Conservation (phyloP, 192 early-diverging fungal species). For the Chytriomyces sp. region DNA sequence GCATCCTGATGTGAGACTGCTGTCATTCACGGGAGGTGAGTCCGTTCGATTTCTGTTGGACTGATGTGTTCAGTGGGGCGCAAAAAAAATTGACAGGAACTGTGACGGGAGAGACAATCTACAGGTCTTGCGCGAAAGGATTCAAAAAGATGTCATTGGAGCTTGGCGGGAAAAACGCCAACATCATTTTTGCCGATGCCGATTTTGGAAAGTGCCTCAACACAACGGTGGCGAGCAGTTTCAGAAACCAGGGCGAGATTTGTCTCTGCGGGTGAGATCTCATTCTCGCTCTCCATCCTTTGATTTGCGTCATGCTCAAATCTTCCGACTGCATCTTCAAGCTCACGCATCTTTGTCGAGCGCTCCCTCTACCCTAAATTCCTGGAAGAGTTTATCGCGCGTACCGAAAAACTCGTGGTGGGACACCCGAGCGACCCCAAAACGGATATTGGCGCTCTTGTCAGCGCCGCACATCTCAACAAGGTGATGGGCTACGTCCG, state of each 20-base stretch:
- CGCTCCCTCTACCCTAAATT: conserved; percentile 67
- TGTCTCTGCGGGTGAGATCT: conserved; percentile 61
- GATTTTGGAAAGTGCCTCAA: conserved; percentile 53
- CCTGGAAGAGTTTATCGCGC: conserved; percentile 57
- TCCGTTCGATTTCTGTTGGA: too few relatives aligned
- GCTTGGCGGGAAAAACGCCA: conserved; percentile 84
- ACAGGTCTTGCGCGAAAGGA: conserved; percentile 60
- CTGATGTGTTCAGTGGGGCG: too few relatives aligned
- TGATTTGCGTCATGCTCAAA: not conserved
- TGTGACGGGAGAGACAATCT: conserved; percentile 63
- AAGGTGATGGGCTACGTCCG: conserved; percentile 72
- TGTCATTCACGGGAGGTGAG: conserved; percentile 77
- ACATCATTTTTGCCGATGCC: conserved; percentile 37
- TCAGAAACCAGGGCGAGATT: conserved; percentile 78
- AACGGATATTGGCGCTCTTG: conserved; percentile 73
- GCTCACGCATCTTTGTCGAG: conserved; percentile 79
- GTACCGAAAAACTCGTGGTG: conserved; percentile 54
- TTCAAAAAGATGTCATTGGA: conserved; percentile 82
- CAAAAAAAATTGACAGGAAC: conserved; percentile 51
- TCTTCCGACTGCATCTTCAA: not conserved
- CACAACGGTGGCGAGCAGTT: conserved; percentile 66
- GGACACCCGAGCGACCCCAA: conserved; percentile 67
- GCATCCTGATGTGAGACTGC: conserved; percentile 64
- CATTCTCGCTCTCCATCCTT: not conserved
- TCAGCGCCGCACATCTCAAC: conserved; percentile 69